Evolutionary conservation across 2,329 filamentous ascomycete genomes (phyloP).

Genomic region (Ploettnerulaceae sp.): DNA sequence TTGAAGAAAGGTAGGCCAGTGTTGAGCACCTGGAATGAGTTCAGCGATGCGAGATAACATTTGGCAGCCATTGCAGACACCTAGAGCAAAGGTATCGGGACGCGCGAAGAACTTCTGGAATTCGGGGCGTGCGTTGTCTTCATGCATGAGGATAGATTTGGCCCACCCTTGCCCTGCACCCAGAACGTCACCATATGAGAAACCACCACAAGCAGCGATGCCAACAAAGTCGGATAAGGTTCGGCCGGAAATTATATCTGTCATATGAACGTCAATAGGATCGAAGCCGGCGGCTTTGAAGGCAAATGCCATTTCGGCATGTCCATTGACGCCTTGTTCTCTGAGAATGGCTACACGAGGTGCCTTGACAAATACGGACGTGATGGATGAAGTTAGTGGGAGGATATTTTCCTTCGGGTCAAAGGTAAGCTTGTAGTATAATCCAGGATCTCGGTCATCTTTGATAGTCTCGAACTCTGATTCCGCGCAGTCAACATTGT

Average conservation of each 20-base stretch:
- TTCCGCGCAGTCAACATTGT: constrained; percentile 83
- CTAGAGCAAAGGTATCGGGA: constrained; percentile 84
- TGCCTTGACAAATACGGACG: constrained; percentile 49
- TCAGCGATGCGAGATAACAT: constrained; percentile 81
- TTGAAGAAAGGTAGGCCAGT: constrained; percentile 82
- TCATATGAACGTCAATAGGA: constrained; percentile 94
- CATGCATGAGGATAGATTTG: constrained; percentile 83
- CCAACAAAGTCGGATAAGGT: constrained; percentile 81
- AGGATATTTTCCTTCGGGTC: constrained; percentile 70
- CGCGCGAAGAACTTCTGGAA: constrained; percentile 84
- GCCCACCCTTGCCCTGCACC: constrained; percentile 97
- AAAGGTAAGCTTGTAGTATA: constrained; percentile 79
- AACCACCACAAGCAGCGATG: constrained; percentile 91
- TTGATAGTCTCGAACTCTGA: constrained; percentile 71
- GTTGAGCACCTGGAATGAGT: constrained; percentile 76
- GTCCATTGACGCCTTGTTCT: constrained; percentile 92
- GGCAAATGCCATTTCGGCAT: constrained; percentile 97
- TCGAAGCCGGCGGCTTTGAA: constrained; percentile 90
- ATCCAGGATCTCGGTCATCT: constrained; percentile 73
- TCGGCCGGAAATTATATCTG: constrained; percentile 75
- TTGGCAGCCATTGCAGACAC: constrained; percentile 97
- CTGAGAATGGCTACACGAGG: constrained; percentile 86
- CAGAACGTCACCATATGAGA: constrained; percentile 84
- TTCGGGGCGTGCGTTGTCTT: constrained; percentile 63
- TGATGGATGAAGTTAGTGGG: constrained; percentile 52